phyloP scores from a whole-genome alignment of 495 filamentous ascomycete species.

The Cercophora newfieldiana region DNA sequence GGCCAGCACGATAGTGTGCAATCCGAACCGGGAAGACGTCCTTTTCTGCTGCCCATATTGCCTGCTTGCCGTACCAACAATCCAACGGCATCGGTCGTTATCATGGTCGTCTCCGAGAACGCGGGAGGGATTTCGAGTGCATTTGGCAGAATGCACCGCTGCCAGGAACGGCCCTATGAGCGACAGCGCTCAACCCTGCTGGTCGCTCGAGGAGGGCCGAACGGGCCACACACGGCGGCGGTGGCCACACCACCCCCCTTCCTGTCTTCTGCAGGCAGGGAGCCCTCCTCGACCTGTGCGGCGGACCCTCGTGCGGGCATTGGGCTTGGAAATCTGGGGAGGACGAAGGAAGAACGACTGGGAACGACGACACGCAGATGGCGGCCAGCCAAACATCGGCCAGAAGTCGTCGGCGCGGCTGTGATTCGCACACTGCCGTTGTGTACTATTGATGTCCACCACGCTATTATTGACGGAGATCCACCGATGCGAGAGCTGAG shows the following conservation, averaged over 20 bases:
- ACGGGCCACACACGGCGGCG: conserved; percentile 4
- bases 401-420: conserved; percentile 21
- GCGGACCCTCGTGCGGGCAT: conserved; percentile 12
- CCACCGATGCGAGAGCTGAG: not conserved
- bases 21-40: not conserved
- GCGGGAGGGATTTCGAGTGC: conserved; percentile 9
- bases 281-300: conserved; percentile 13
- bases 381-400: conserved; percentile 22
- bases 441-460: conserved; percentile 20
- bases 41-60: not conserved
- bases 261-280: conserved; percentile 1
- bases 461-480: conserved; percentile 14
- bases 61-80: not conserved
- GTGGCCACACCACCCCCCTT: conserved; percentile 10
- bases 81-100: not conserved
- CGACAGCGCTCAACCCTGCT: conserved; percentile 1
- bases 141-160: conserved; percentile 19
- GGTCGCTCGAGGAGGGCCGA: conserved; percentile 1
- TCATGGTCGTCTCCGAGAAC: not conserved
- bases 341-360: not conserved
- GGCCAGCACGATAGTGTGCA: not conserved
- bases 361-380: not conserved
- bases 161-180: conserved; percentile 27
- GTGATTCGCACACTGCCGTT: conserved; percentile 24
- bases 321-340: conserved; percentile 8